phyloP scores from a whole-genome alignment of 2,329 filamentous ascomycete genomes.

The Colletotrichum scovillei region DNA sequence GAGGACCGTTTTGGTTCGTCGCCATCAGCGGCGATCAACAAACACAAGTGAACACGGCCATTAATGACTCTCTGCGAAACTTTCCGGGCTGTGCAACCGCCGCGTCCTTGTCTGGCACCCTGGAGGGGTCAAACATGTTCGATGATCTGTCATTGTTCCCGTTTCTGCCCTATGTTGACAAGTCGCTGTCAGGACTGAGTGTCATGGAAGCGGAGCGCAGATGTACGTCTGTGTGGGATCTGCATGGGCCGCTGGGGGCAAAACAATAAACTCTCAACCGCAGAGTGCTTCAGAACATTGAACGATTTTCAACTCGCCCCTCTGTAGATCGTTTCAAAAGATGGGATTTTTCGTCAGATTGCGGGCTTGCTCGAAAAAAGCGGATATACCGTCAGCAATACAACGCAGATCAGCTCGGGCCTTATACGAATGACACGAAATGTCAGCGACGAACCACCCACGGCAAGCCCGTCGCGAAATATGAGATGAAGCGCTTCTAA shows the following conservation, averaged over 20 bases:
- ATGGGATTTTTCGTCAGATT: not conserved
- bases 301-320: not conserved
- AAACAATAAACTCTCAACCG: not conserved
- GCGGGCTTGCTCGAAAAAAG: not conserved
- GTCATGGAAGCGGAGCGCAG: not conserved
- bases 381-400: not conserved
- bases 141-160: conserved; percentile 9
- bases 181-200: conserved; percentile 2
- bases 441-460: not conserved
- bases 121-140: conserved; percentile 1
- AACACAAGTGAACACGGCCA: not conserved
- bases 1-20: not conserved
- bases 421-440: not conserved
- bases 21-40: not conserved
- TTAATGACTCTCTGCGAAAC: conserved; percentile 25
- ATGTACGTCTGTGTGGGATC: not conserved
- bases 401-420: not conserved
- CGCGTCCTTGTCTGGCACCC: not conserved
- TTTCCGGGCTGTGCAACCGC: not conserved
- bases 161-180: not conserved
- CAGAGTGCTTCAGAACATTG: conserved; percentile 18
- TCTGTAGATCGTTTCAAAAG: conserved; percentile 21
- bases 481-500: not conserved
- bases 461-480: not conserved
- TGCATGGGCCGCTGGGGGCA: conserved; percentile 17